phyloP scores from a whole-genome alignment of 2,329 filamentous ascomycete species.

The Ascochyta fabae region DNA sequence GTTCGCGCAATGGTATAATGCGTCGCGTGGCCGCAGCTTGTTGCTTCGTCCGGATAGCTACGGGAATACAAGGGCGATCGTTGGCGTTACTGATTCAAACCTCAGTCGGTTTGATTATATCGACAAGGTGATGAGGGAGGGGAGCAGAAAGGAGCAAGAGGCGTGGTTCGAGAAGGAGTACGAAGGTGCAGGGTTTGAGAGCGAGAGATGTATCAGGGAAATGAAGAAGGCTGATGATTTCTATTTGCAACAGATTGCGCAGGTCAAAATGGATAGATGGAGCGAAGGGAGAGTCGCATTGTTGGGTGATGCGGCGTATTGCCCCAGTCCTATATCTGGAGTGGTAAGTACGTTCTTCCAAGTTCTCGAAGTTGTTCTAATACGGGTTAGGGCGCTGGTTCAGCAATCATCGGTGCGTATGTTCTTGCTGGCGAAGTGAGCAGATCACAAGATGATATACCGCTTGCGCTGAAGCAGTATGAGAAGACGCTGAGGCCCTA shows the following conservation, averaged over 20 bases:
- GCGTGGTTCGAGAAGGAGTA: constrained; percentile 38
- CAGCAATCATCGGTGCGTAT: constrained; percentile 50
- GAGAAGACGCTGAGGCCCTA: constrained; percentile 29
- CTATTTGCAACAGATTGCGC: constrained; percentile 53
- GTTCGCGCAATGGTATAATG: constrained; percentile 38
- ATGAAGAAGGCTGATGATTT: constrained; percentile 53
- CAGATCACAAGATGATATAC: constrained; percentile 25
- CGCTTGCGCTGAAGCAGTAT: constrained; percentile 32
- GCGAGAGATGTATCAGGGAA: constrained; percentile 44
- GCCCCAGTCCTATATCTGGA: constrained; percentile 43
- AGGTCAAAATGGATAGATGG: constrained; percentile 48
- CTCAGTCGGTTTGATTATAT: constrained; percentile 29
- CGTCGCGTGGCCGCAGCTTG: constrained; percentile 29
- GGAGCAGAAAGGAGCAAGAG: constrained; percentile 25
- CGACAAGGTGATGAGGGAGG: constrained; percentile 19
- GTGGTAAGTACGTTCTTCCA: constrained; percentile 21
- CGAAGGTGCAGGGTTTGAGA: constrained; percentile 49
- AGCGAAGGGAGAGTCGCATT: constrained; percentile 44
- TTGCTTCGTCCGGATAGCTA: constrained; percentile 34
- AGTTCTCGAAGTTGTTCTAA: neutral
- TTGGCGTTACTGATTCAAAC: constrained; percentile 26
- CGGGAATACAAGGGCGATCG: constrained; percentile 26
- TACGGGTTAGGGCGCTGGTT: constrained; percentile 29
- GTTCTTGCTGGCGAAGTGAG: constrained; percentile 49
- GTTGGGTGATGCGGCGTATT: constrained; percentile 51